A percentile compares a stretch with the other conserved stretches of the same genome.
These are phyloP conservation scores for Annulohypoxylon stygium DNA, from an alignment of 495 filamentous ascomycete genomes.

Conservation along the genomic window DNA sequence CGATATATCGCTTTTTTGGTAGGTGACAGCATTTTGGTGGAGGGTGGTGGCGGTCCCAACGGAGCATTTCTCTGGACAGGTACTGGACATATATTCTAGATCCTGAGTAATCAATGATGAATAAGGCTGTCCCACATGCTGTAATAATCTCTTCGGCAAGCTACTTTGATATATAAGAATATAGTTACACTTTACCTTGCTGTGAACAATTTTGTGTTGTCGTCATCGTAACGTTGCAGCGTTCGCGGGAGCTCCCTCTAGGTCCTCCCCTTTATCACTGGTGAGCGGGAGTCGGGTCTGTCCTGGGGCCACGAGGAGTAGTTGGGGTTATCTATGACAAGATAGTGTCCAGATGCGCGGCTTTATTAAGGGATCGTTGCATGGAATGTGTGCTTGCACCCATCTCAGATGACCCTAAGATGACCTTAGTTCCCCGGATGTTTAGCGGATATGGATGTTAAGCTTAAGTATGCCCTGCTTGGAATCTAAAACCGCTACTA, in stretches of 20 bases:
- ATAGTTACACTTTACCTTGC: constrained; percentile 16
- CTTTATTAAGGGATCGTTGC: constrained; percentile 40
- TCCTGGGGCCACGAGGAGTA: constrained; percentile 20
- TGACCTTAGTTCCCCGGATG: constrained; percentile 34
- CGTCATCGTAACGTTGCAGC: constrained; percentile 44
- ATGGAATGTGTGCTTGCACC: constrained; percentile 36
- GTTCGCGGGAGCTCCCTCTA: constrained; percentile 22
- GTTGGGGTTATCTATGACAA: constrained; percentile 37
- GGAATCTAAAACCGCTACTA: constrained; percentile 20
- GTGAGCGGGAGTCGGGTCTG: constrained; percentile 14
- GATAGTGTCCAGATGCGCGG: constrained; percentile 28
- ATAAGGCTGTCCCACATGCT: background rate
- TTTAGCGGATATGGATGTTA: constrained; percentile 28
- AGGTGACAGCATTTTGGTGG: constrained; percentile 6
- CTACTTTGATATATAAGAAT: constrained; percentile 18
- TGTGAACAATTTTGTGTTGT: constrained; percentile 15
- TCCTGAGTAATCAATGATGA: constrained; percentile 1
- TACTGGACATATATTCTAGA: background rate
- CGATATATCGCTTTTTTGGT: constrained; percentile 21
- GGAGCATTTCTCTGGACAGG: constrained; percentile 1
- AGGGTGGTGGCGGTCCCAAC: background rate
- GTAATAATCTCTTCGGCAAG: constrained; percentile 3
- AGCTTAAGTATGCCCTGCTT: constrained; percentile 28
- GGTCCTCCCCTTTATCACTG: constrained; percentile 20
- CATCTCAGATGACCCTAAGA: constrained; percentile 43